These are phyloP conservation scores for Leishmania tarentolae DNA, from an alignment of 208 protist genomes.

Conservation along the genomic window DNA sequence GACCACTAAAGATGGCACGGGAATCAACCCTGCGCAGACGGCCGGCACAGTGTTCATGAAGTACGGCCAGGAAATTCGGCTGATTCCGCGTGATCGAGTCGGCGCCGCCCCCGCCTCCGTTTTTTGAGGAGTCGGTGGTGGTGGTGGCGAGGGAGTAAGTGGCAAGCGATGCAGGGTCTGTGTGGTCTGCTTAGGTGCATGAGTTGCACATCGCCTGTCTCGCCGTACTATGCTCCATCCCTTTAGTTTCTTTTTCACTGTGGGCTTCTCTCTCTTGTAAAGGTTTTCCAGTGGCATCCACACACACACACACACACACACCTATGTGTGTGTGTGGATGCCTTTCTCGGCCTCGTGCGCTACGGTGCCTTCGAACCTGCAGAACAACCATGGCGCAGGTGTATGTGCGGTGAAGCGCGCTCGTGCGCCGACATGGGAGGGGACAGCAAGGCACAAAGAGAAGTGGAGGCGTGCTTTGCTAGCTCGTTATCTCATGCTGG, in stretches of 20 bases:
- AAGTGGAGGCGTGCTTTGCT: not conserved
- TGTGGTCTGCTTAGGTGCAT: not conserved
- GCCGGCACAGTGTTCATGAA: slow-evolving; percentile 95
- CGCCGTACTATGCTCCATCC: not conserved
- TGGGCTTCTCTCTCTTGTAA: not conserved
- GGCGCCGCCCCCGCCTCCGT: slow-evolving; percentile 27
- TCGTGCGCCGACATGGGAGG: not conserved
- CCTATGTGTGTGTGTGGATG: not conserved
- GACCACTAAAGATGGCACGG: slow-evolving; percentile 94
- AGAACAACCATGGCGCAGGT: not conserved
- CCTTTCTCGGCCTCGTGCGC: not conserved
- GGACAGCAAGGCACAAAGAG: not conserved
- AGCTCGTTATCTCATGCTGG: not conserved
- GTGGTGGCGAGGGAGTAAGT: not conserved
- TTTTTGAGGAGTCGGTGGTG: not conserved
- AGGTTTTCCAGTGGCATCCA: too few relatives aligned
- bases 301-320: too few relatives aligned
- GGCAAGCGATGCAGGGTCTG: not conserved
- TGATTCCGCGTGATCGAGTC: slow-evolving; percentile 95
- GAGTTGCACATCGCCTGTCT: too few relatives aligned
- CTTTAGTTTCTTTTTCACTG: too few relatives aligned
- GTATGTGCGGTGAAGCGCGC: not conserved
- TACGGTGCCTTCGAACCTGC: not conserved
- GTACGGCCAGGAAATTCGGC: slow-evolving; percentile 93
- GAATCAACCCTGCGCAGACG: slow-evolving; percentile 95